Evolutionary conservation across 2,329 filamentous ascomycete genomes (phyloP), one percentile per base, ranked within the genome.

Genomic region (Colletotrichum orbiculare): DNA sequence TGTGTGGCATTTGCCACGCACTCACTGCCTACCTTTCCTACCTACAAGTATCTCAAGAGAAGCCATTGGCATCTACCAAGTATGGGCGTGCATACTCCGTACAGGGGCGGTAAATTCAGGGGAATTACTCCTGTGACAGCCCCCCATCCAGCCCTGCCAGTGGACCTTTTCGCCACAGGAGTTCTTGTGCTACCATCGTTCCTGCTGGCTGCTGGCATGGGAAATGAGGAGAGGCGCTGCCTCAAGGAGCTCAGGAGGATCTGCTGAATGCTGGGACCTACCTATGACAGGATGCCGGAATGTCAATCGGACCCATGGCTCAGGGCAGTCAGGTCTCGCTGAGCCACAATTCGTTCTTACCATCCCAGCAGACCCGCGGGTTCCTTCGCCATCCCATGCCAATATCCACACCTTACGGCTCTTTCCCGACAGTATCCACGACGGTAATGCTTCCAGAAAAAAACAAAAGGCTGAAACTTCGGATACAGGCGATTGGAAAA

Each of bases 161-260:
- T 65, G 58, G 62, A 13, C 59, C 58, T 39, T 45, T 56, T 65
- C 57, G 58, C 62, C 62, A 56, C 57, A 37, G 38, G 39, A 42
- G 25, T 46, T 42, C 46, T 34, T 39, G 33, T 25, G 39, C 25
- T 33, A 25, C 25, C 25, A 25, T 2, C 25, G 3, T 25, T 25
- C 25, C 25, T 25, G 5, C 25, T 25, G 25, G 25, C 25, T 25
- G 25, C 25, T 25, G 25, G 25, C 25, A 5, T 5, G 25, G 25
- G 25, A 25, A 25, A 25, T 25, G 25, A 25, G 25, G 25, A 25
- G 17, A 37, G 12, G 35, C 25, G 39, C 13, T 43, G 11, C 38
- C 13, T 39, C 45, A 41, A 45, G 61, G 49, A 42, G 50, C 33
- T 41, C 17, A 50, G 58, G 39, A 50, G 52, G 34, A 50, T 41